Evolutionary conservation across 2,329 filamentous ascomycete species (phyloP), one percentile per base, ranked within the genome.

Genomic region (Xylariales sp.): DNA sequence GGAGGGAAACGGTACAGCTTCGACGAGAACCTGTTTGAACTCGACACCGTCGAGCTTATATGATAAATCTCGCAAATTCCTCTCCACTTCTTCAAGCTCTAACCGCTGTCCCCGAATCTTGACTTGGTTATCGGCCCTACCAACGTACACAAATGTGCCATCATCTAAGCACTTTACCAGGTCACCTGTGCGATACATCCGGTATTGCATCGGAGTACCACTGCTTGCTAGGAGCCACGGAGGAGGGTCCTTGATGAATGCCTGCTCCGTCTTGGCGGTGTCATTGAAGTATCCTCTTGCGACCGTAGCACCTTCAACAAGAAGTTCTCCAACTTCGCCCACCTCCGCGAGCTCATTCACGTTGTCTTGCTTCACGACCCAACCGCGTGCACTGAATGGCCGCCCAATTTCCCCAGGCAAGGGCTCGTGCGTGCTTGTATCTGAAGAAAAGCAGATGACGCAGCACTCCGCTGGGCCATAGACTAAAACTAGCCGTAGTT

Each of bases 251-350:
- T 27, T 8, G 24, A 27, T 27, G 24, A 27, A 27, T n/a, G 8
- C 8, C 8, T 8, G 8, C 8, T 27, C 24, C n/a, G 24, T 27
- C 24, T 27, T 27, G 24, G n/a, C n/a, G 24, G 24, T 8, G n/a
- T 27, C 24, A 27, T 27, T 27, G 8, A 27, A 27, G 24, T 27
- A 27, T 27, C 24, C 24, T 27, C 24, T 8, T 8, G 24, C 8
- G 8, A 27, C 8, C 12, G 19, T 8, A 15, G 29, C 28, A 25
- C 38, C 21, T 40, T 10, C 31, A 6, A 61, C 29, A 66, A 53
- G 68, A 68, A 73, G 8, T 54, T 56, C 38, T 68, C 62, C 24
- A 8, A 27, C 8, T 27, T 27, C 24, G 24, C n/a, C 24, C 8
- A n/a, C 8, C 8, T 8, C 24, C 8, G 24, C 24, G 8, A 27